Evolutionary conservation across 2,329 filamentous ascomycete genomes (phyloP).

Genomic region (Davidsoniella australis): DNA sequence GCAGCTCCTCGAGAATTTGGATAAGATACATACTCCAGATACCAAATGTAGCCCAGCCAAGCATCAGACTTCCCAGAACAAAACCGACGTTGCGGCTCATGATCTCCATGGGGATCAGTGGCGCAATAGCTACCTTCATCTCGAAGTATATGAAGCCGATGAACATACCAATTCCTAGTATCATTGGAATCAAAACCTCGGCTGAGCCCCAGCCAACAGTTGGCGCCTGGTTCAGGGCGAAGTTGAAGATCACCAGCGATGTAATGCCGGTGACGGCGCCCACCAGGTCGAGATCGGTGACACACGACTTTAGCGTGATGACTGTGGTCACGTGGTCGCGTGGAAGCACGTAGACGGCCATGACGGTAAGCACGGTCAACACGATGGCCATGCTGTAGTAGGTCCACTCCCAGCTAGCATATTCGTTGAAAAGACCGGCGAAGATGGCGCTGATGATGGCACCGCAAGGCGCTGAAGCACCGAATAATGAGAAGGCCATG

Average conservation of each 20-base stretch:
- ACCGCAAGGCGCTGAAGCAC: constrained; percentile 29
- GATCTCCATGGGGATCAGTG: constrained; percentile 42
- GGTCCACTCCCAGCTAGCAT: constrained; percentile 31
- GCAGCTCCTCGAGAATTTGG: constrained; percentile 30
- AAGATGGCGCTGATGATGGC: constrained; percentile 26
- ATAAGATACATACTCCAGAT: constrained; percentile 36
- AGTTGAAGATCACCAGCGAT: constrained; percentile 44
- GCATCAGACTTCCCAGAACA: constrained; percentile 36
- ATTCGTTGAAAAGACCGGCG: constrained; percentile 22
- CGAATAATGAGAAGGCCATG: constrained; percentile 38
- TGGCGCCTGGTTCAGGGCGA: constrained; percentile 50
- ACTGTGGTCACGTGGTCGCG: background rate
- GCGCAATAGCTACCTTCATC: constrained; percentile 24
- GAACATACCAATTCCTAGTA: constrained; percentile 38
- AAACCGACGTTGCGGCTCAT: constrained; percentile 10
- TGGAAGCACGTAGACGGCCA: constrained; percentile 22
- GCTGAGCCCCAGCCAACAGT: constrained; percentile 39
- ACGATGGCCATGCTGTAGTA: constrained; percentile 25
- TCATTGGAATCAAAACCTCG: constrained; percentile 38
- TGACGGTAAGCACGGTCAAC: constrained; percentile 18
- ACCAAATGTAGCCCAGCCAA: constrained; percentile 37
- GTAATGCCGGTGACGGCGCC: constrained; percentile 30
- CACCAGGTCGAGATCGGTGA: constrained; percentile 21
- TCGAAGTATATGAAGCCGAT: constrained; percentile 41
- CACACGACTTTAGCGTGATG: background rate